Percentiles rank a stretch among this genome's conserved stretches.
phyloP scores from a whole-genome alignment of 257 asterid genomes.

The Solanum rostratum region DNA sequence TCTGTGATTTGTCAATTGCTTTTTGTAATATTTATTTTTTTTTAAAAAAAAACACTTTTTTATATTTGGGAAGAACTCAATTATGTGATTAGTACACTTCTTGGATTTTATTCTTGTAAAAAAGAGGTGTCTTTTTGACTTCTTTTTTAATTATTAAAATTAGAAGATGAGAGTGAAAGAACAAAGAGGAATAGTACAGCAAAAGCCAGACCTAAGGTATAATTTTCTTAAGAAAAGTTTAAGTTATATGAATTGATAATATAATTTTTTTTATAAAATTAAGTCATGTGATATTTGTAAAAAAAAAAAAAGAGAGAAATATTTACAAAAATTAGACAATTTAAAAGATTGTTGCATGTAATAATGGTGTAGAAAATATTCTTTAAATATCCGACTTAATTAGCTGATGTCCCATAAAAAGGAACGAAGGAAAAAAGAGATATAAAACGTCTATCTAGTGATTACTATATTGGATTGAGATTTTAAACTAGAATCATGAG shows the following conservation, averaged over 20 bases:
- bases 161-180: not conserved
- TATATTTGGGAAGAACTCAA: not conserved
- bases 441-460: not conserved
- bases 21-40: not conserved
- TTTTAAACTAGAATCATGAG: too few relatives aligned
- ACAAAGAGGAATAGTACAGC: not conserved
- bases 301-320: not conserved
- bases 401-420: not conserved
- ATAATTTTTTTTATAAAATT: not conserved
- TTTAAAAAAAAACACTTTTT: not conserved
- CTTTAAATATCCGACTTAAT: not conserved
- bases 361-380: too few relatives aligned
- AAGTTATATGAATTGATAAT: not conserved
- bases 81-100: not conserved
- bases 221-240: not conserved
- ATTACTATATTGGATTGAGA: not conserved
- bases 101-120: not conserved
- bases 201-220: not conserved
- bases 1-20: not conserved
- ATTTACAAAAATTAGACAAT: too few relatives aligned
- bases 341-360: not conserved
- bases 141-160: not conserved
- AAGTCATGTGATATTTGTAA: not conserved
- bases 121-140: not conserved
- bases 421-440: too few relatives aligned